Base-by-base conservation (phyloP, 805 yeast genomes). In the Metschnikowia chrysomelidarum region DNA sequence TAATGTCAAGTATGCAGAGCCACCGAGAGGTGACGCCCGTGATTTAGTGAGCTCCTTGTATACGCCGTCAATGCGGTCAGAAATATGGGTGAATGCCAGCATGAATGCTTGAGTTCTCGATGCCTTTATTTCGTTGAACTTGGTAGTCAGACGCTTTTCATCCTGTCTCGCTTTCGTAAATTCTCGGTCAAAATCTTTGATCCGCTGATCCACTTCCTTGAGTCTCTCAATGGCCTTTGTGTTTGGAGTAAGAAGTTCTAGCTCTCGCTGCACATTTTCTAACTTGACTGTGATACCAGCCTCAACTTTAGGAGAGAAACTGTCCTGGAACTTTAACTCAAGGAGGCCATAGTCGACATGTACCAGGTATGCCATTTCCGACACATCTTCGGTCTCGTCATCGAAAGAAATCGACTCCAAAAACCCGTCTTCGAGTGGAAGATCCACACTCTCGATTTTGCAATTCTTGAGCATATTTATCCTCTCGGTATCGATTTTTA, bases 1-100 rank as follows among this genome's bases (percentile, higher is more conserved):
- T 23, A 88, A 60, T 0, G 91, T 82, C 38, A 93, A 67, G 43
- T 86, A 82, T 0, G 98, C 98, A n/a, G 93, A 80, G 1, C 98
- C 98, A 27, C 97, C 97, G 19, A 83, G 68, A 2, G 95, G 82
- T 20, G 86, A 76, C 0, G 80, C 74, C 4, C 71, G 60, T 0
- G 84, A 75, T 45, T 76, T 80, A 0, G 97, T 93, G 32, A 93
- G 68, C 50, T 89, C 97, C 53, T 88, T 82, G 59, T 91, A 93
- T 7, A 87, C 80, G 0, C 66, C 61, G 54, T 86, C 94, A 46
- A 93, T 82, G 37, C 75, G 71, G 2, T 67, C 69, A 4, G 91
- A 76, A 20, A 91, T 81, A 50, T 83, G 87, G n/a, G 75, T 71
- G 50, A 82, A 88, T 0, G 95, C 91, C 24, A 69, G 67, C 60